Evolutionary conservation across 345 rosid species (phyloP).

Genomic region (Dovyalis caffra): DNA sequence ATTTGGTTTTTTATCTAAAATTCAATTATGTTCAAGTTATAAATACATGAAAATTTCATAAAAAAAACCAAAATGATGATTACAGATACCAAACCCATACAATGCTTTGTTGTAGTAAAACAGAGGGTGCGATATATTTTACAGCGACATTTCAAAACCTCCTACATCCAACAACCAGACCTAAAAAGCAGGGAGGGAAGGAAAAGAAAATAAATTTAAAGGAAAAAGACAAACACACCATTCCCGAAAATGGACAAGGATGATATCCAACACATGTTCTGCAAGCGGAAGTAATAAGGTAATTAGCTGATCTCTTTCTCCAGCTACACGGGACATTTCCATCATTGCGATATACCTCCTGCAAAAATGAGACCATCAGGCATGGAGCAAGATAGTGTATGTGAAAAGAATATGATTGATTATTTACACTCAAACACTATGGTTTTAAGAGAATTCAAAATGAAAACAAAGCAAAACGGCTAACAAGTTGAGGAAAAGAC

Average conservation of each 20-base stretch:
- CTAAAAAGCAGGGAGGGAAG: not conserved
- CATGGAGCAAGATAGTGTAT: not conserved
- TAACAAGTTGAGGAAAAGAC: not conserved
- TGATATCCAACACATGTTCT: slow-evolving; percentile 69
- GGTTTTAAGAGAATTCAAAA: not conserved
- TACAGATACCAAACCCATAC: not conserved
- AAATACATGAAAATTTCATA: too few relatives aligned
- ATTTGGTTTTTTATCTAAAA: too few relatives aligned
- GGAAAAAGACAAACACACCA: slow-evolving; percentile 36
- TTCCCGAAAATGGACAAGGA: slow-evolving; percentile 80
- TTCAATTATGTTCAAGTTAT: too few relatives aligned
- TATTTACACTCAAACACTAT: not conserved
- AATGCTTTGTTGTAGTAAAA: not conserved
- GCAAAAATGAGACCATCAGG: slow-evolving; percentile 22
- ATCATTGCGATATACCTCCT: slow-evolving; percentile 96
- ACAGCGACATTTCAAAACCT: not conserved
- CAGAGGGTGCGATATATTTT: not conserved
- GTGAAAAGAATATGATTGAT: not conserved
- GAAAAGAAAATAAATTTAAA: not conserved
- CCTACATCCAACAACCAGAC: not conserved
- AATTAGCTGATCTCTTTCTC: slow-evolving; percentile 70
- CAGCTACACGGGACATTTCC: slow-evolving; percentile 86
- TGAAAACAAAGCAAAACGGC: too few relatives aligned
- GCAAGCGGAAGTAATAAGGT: slow-evolving; percentile 68
- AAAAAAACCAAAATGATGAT: too few relatives aligned